phyloP scores from a whole-genome alignment of 2,329 filamentous ascomycete species.

The Hortaea werneckii region DNA sequence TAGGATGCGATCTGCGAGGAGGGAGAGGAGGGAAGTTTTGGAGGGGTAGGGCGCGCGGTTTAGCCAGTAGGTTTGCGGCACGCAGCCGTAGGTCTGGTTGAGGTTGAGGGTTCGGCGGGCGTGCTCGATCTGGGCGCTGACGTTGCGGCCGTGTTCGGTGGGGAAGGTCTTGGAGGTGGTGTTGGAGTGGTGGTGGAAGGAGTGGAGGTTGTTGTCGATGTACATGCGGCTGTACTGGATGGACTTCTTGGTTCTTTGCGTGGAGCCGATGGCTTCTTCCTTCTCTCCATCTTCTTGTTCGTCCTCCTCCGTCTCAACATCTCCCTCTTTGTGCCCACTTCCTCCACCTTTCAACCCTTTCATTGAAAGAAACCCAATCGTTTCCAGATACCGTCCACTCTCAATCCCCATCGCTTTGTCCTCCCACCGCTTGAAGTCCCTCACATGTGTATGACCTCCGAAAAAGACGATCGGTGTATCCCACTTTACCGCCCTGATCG shows the following conservation, averaged over 20 bases:
- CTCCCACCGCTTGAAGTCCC: conserved; percentile 75
- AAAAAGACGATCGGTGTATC: conserved; percentile 84
- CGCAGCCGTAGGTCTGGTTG: conserved; percentile 70
- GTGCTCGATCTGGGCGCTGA: conserved; percentile 57
- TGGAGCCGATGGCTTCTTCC: too few relatives aligned
- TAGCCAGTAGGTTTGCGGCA: conserved; percentile 73
- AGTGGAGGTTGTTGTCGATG: conserved; percentile 87
- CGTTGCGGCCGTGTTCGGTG: conserved; percentile 63
- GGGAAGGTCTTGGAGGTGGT: conserved; percentile 63
- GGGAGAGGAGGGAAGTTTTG: conserved; percentile 67
- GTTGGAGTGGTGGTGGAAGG: conserved; percentile 69
- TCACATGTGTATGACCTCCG: conserved; percentile 80
- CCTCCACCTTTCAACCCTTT: conserved; percentile 46
- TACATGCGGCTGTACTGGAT: conserved; percentile 67
- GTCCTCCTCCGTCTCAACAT: conserved; percentile 19
- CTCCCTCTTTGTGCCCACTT: conserved; percentile 16
- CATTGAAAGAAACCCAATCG: conserved; percentile 86
- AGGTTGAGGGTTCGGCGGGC: conserved; percentile 63
- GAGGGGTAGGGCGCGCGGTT: conserved; percentile 64
- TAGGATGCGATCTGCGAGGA: conserved; percentile 66
- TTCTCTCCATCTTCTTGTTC: too few relatives aligned
- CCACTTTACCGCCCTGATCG: conserved; percentile 66
- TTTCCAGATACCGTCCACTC: conserved; percentile 88
- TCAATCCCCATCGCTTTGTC: conserved; percentile 67
- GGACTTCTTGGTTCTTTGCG: conserved; percentile 6